Evolutionary conservation across 306 rosid species (phyloP), one percentile per base, ranked within the genome.

Genomic region (Lithocarpus polystachyus): DNA sequence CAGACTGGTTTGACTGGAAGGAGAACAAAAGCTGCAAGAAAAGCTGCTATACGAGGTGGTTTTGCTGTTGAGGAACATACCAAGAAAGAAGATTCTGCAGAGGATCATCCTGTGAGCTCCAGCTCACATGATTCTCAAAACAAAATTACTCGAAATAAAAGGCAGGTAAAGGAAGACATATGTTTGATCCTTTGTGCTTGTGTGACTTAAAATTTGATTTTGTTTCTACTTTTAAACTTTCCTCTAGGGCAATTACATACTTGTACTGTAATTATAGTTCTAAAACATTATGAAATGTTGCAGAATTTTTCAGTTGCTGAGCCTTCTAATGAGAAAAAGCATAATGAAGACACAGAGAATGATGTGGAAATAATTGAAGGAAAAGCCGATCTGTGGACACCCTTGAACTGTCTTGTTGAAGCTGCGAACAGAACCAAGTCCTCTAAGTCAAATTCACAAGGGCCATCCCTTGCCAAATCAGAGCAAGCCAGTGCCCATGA

Each of bases 351-450:
- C 60, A 54, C 37, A 15, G 85, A 87, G 71, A 80, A 82, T 72
- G 77, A 79, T 64, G 82, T 75, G 37, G 94, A 88, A 73, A 79
- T 77, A 70, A 72, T 53, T 60, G 98, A 95, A 76, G 98, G 96
- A 55, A 95, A 95, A 86, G 90, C 78, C 52, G 99, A 95, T 87
- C 90, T 95, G 72, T 95, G 99, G 99, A 95, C 96, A 17, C 99
- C 99, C 11, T 90, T 95, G 86, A 91, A 91, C 88, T 95, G 99
- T 84, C 97, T 95, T 45, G 97, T 95, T 61, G 99, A 95, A 86
- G 98, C 93, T 60, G 99, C 99, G 65, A 95, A 95, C 82, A 84
- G 99, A 81, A 95, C 99, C 57, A 95, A 93, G 87, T 89, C 94
- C 53, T 93, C 93, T 5, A 95, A 90, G 85, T 83, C 82, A 65